phyloP scores from a whole-genome alignment of 2,329 filamentous ascomycete species.

The Trichophyton mentagrophytes region DNA sequence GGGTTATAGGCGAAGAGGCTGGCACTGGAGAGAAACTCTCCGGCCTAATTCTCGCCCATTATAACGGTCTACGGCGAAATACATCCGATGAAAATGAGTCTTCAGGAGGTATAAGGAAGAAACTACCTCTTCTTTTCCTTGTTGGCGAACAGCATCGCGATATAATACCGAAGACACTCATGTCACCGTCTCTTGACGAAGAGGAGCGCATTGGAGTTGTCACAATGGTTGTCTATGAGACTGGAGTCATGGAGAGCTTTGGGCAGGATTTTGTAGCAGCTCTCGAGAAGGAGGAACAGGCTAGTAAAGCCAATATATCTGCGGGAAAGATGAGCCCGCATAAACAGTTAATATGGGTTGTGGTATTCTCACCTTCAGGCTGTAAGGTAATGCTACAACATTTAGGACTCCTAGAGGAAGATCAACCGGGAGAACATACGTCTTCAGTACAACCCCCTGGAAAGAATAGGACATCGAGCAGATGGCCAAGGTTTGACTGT shows the following conservation, averaged over 20 bases:
- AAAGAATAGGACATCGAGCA: slow-evolving; percentile 11
- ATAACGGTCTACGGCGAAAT: slow-evolving; percentile 34
- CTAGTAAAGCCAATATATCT: slow-evolving; percentile 3
- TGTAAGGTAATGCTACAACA: slow-evolving; percentile 48
- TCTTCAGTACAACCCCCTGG: slow-evolving; percentile 1
- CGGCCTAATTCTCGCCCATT: slow-evolving; percentile 65
- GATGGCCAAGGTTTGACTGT: slow-evolving; percentile 31
- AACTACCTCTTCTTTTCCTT: slow-evolving; percentile 62
- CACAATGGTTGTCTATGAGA: slow-evolving; percentile 78
- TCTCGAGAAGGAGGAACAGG: slow-evolving; percentile 26
- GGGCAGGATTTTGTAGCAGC: slow-evolving; percentile 47
- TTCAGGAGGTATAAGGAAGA: slow-evolving; percentile 5
- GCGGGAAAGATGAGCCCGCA: not conserved
- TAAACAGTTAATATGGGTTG: slow-evolving; percentile 24
- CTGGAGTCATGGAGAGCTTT: slow-evolving; percentile 70
- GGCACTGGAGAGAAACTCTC: slow-evolving; percentile 76
- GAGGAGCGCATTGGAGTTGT: slow-evolving; percentile 51
- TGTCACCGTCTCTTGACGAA: slow-evolving; percentile 40
- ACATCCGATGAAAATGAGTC: slow-evolving; percentile 18
- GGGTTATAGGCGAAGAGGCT: slow-evolving; percentile 63
- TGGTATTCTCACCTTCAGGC: slow-evolving; percentile 48
- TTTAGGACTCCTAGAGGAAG: slow-evolving; percentile 31
- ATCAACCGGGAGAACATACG: not conserved
- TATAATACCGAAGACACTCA: slow-evolving; percentile 72
- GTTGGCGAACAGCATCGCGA: slow-evolving; percentile 84